Conservation (phyloP, 768 basidiomycete species). For the Hericium erinaceus region DNA sequence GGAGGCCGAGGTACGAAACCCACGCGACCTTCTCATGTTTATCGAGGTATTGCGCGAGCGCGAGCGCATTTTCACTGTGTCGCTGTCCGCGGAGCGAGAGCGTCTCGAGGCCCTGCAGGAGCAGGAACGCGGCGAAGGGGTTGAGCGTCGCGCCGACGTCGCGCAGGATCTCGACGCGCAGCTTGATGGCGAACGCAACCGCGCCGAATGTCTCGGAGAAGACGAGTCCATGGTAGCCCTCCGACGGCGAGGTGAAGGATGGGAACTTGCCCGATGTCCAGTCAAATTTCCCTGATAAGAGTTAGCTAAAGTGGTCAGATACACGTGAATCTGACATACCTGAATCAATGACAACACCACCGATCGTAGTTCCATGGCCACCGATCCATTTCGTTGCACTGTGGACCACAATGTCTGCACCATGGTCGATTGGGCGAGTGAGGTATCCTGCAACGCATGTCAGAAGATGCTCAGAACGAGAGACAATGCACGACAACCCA, state of each 20-base stretch:
- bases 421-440: conserved; percentile 58
- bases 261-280: conserved; percentile 70
- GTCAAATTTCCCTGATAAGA: conserved; percentile 53
- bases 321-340: conserved; percentile 29
- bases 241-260: conserved; percentile 61
- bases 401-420: conserved; percentile 75
- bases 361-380: conserved; percentile 74
- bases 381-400: conserved; percentile 84
- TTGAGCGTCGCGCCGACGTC: conserved; percentile 60
- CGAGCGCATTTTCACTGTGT: conserved; percentile 63
- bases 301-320: not conserved
- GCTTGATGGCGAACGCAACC: conserved; percentile 53
- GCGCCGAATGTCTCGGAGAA: conserved; percentile 61
- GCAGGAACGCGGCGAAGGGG: conserved; percentile 66
- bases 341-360: conserved; percentile 63
- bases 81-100: conserved; percentile 62
- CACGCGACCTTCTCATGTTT: conserved; percentile 58
- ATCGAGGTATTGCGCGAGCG: conserved; percentile 54
- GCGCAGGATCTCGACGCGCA: conserved; percentile 55
- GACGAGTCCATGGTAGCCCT: conserved; percentile 66
- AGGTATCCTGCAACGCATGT: conserved; percentile 36
- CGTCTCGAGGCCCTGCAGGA: conserved; percentile 75
- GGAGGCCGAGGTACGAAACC: conserved; percentile 73
- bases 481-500: not conserved
- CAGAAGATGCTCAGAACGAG: not conserved